Evolutionary conservation across 208 protist genomes (phyloP), one percentile per base, ranked within the genome.

Genomic region (Trypanosomatidae sp.): DNA sequence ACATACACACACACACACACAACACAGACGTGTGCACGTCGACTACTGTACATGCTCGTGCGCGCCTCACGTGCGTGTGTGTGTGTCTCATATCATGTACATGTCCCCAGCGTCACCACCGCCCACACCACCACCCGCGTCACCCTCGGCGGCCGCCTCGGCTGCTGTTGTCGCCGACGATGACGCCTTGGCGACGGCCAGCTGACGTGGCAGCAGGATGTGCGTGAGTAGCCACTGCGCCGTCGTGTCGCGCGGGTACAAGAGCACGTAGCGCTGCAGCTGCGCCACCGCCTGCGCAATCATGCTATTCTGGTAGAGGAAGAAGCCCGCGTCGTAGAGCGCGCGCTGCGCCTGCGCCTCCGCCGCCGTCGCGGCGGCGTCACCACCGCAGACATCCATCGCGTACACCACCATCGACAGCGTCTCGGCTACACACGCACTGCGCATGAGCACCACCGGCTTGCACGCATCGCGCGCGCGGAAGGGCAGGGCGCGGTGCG

Each of bases 251-350:
- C 44, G 27, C 10, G 45, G 45, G 27, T 55, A 55, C 23, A 61
- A 5, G 7, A 16, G 4, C 20, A 61, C 6, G 37, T 61, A 61
- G 18, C 27, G 30, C 22, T 53, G 6, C n/a, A 61, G 53, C n/a
- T 43, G 20, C 4, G 5, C 35, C n/a, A 44, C 7, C 7, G 54
- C 44, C 20, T 61, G 37, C 25, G 28, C 25, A 6, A 56, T 15
- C 6, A 61, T 27, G 33, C 45, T 56, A 35, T 48, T 61, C 37
- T 61, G 54, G 37, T 61, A 61, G 15, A 61, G 28, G 5, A 32
- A 19, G 24, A 61, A 61, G 15, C 39, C 47, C 4, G 26, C 10
- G 47, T 28, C 13, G 47, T 61, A 61, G 13, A 28, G 25, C 20
- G n/a, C 16, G 8, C 25, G 23, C 54, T 61, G 54, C 20, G 42